A percentile compares a stretch with the other conserved stretches of the same genome.
Conservation (phyloP, 768 basidiomycete species). For the Termitomyces sp. region DNA sequence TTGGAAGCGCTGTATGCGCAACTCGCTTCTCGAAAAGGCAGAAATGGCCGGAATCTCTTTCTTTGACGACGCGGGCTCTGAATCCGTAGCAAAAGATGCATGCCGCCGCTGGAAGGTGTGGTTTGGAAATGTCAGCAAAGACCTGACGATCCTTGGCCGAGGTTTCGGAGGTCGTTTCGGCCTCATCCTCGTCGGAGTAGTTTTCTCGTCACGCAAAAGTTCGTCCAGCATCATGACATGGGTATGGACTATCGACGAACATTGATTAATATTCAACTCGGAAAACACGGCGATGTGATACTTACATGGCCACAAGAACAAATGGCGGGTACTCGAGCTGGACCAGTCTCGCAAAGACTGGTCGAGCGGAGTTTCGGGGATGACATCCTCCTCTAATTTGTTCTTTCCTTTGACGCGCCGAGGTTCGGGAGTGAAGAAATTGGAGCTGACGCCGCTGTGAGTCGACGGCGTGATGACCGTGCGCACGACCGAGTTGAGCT, state of each 20-base stretch:
- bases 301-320: conserved; percentile 40
- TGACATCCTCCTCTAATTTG: conserved; percentile 26
- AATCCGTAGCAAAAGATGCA: not conserved
- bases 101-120: conserved; percentile 19
- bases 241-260: conserved; percentile 22
- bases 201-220: conserved; percentile 13
- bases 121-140: not conserved
- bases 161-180: not conserved
- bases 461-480: conserved; percentile 17
- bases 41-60: not conserved
- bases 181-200: conserved; percentile 5
- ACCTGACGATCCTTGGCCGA: not conserved
- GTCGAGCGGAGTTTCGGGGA: conserved; percentile 19
- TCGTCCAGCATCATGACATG: conserved; percentile 32
- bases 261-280: not conserved
- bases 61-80: not conserved
- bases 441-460: conserved; percentile 28
- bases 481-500: conserved; percentile 14
- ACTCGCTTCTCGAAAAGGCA: not conserved
- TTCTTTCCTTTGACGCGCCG: conserved; percentile 51
- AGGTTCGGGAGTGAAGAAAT: conserved; percentile 54
- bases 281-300: not conserved
- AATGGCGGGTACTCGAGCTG: conserved; percentile 37
- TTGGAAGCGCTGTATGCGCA: conserved; percentile 4
- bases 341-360: conserved; percentile 41